A percentile compares a stretch with the other conserved stretches of the same genome.
Evolutionary conservation across 345 rosid species (phyloP).

Genomic region (Toxicodendron radicans): DNA sequence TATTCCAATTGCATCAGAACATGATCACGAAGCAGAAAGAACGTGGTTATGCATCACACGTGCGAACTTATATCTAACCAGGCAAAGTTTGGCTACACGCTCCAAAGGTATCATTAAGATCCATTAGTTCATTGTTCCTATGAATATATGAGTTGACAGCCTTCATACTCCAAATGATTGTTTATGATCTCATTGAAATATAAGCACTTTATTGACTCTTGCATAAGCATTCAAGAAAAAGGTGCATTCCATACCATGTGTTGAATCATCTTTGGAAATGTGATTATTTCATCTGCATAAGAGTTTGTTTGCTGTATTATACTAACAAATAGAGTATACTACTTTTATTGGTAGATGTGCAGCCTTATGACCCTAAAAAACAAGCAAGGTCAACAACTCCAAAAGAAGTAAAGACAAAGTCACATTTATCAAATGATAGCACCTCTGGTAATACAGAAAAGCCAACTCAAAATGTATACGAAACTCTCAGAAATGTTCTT

Average conservation of each 20-base stretch:
- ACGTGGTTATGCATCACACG: slow-evolving; percentile 61
- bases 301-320: slow-evolving; percentile 4
- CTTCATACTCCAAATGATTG: background rate
- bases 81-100: slow-evolving; percentile 17
- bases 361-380: slow-evolving; percentile 15
- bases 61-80: slow-evolving; percentile 17
- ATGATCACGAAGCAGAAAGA: slow-evolving; percentile 41
- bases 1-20: slow-evolving; percentile 49
- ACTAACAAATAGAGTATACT: slow-evolving; percentile 2
- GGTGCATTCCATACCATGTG: background rate
- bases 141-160: background rate
- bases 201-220: background rate
- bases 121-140: background rate
- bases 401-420: slow-evolving; percentile 17
- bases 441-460: slow-evolving; percentile 12
- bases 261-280: background rate
- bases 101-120: slow-evolving; percentile 41
- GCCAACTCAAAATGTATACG: slow-evolving; percentile 28
- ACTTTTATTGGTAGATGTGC: slow-evolving; percentile 24
- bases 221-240: background rate
- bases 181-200: background rate
- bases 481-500: slow-evolving; percentile 38
- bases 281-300: background rate
- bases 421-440: slow-evolving; percentile 15
- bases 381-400: slow-evolving; percentile 12